Evolutionary conservation across 148 eudicot species (phyloP).

Genomic region (Polygonum maritimum): DNA sequence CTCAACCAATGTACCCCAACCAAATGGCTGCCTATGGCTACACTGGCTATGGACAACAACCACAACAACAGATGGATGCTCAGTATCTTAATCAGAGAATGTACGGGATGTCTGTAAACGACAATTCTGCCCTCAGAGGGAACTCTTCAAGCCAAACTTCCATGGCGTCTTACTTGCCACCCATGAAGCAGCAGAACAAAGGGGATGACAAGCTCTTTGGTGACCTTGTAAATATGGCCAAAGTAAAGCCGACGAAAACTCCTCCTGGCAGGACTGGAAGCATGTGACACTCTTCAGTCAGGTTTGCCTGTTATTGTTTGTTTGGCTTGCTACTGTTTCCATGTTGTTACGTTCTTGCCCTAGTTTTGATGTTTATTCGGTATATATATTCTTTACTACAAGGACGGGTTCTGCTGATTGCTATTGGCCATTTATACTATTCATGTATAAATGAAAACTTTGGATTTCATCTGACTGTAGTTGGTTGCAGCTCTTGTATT

Average conservation of each 20-base stretch:
- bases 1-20: background rate
- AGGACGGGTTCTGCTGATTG: background rate
- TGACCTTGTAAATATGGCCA: slow-evolving; percentile 80
- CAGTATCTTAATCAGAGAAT: slow-evolving; percentile 59
- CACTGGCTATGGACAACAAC: slow-evolving; percentile 17
- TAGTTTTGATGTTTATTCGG: background rate
- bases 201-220: slow-evolving; percentile 92
- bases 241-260: slow-evolving; percentile 48
- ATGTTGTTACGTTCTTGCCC: background rate
- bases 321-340: background rate
- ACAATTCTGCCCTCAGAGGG: slow-evolving; percentile 29
- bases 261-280: slow-evolving; percentile 61
- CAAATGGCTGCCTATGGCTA: slow-evolving; percentile 35
- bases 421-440: background rate
- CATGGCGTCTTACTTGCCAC: slow-evolving; percentile 45
- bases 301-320: background rate
- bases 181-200: slow-evolving; percentile 57
- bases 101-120: slow-evolving; percentile 52
- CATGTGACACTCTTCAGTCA: slow-evolving; percentile 29
- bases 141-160: slow-evolving; percentile 27
- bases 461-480: too few species aligned
- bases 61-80: slow-evolving; percentile 35
- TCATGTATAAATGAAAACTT: background rate
- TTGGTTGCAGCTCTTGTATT: too few species aligned
- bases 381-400: background rate